These are phyloP conservation scores for Sisymbrium irio DNA, from an alignment of 345 rosid genomes.

Conservation along the genomic window DNA sequence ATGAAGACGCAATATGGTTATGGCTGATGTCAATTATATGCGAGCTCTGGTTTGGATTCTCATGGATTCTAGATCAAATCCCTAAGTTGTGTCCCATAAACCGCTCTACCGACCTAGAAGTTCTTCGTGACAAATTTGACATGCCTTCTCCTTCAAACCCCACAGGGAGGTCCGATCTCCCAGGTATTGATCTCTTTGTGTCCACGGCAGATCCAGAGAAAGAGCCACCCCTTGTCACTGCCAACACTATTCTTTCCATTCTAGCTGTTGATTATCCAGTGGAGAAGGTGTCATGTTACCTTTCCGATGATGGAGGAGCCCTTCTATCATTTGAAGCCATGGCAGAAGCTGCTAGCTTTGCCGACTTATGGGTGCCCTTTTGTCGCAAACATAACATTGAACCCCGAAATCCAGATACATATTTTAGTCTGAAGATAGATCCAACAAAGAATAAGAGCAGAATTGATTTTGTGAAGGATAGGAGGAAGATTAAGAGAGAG, in stretches of 20 bases:
- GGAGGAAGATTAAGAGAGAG: slow-evolving; percentile 81
- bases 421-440: slow-evolving; percentile 74
- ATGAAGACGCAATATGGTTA: slow-evolving; percentile 80
- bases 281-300: slow-evolving; percentile 75
- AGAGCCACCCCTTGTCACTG: slow-evolving; percentile 86
- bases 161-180: slow-evolving; percentile 87
- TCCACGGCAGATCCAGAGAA: slow-evolving; percentile 96
- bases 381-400: slow-evolving; percentile 85
- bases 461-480: slow-evolving; percentile 81
- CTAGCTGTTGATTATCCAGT: slow-evolving; percentile 88
- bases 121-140: slow-evolving; percentile 83
- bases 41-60: slow-evolving; percentile 89
- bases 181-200: slow-evolving; percentile 81
- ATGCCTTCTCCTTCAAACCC: slow-evolving; percentile 89
- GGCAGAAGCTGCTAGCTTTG: slow-evolving; percentile 98
- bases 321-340: slow-evolving; percentile 91
- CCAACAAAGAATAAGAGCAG: slow-evolving; percentile 90
- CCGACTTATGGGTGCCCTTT: slow-evolving; percentile 93
- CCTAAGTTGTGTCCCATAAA: slow-evolving; percentile 82
- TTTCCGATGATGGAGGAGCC: slow-evolving; percentile 97
- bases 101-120: slow-evolving; percentile 81
- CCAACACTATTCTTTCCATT: slow-evolving; percentile 88
- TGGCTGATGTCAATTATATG: slow-evolving; percentile 85
- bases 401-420: slow-evolving; percentile 83
- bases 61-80: slow-evolving; percentile 90